A percentile compares a stretch with the other conserved stretches of the same genome.
Evolutionary conservation across 495 filamentous ascomycete species (phyloP).

Genomic region (Penicillium ucsense): DNA sequence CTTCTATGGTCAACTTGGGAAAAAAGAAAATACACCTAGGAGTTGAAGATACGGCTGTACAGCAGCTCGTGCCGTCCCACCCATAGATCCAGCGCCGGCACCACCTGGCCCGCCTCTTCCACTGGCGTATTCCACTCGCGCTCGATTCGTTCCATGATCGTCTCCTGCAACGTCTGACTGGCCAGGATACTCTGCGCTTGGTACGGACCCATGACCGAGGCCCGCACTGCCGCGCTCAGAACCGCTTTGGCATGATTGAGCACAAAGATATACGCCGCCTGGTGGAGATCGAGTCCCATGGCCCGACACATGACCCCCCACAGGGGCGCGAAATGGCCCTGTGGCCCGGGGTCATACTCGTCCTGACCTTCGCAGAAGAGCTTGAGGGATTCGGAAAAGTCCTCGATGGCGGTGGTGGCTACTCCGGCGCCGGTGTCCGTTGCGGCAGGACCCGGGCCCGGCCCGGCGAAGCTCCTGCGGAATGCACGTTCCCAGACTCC

Average conservation of each 20-base stretch:
- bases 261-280: conserved; percentile 76
- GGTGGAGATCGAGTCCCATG: conserved; percentile 49
- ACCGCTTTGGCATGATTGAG: conserved; percentile 83
- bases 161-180: conserved; percentile 46
- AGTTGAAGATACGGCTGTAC: conserved; percentile 95
- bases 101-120: conserved; percentile 76
- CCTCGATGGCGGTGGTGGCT: conserved; percentile 22
- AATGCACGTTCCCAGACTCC: conserved; percentile 82
- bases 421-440: conserved; percentile 11
- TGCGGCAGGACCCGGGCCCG: background rate
- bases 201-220: conserved; percentile 85
- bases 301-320: conserved; percentile 65
- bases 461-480: conserved; percentile 21
- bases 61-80: conserved; percentile 88
- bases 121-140: conserved; percentile 48
- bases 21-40: conserved; percentile 5
- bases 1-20: no score
- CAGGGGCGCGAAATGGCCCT: conserved; percentile 68
- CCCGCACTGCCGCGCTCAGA: conserved; percentile 78
- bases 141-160: conserved; percentile 52
- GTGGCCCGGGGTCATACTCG: conserved; percentile 22
- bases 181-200: conserved; percentile 80
- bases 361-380: conserved; percentile 17
- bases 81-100: conserved; percentile 88
- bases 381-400: conserved; percentile 32